Evolutionary conservation across 2,329 filamentous ascomycete species (phyloP).

Genomic region (Ceratocystis ficicola): DNA sequence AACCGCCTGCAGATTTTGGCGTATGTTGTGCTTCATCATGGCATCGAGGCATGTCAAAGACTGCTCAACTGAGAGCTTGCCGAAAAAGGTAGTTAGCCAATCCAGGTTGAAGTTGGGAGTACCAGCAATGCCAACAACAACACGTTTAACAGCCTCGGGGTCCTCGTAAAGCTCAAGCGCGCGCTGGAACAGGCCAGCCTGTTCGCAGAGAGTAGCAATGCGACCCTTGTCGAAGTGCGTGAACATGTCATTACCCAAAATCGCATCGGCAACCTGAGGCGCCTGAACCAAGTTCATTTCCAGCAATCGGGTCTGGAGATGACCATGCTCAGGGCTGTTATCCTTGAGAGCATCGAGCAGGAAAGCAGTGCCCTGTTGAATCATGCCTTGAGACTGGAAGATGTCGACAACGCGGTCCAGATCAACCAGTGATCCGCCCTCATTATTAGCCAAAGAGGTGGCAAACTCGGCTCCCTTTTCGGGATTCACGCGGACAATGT

Average conservation of each 20-base stretch:
- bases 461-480: slow-evolving; percentile 95
- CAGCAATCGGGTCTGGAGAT: slow-evolving; percentile 83
- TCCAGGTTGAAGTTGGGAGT: slow-evolving; percentile 80
- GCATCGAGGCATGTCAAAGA: slow-evolving; percentile 87
- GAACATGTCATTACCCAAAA: slow-evolving; percentile 97
- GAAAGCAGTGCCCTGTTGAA: slow-evolving; percentile 97
- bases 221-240: slow-evolving; percentile 87
- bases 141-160: slow-evolving; percentile 76
- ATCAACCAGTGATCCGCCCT: slow-evolving; percentile 76
- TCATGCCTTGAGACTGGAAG: slow-evolving; percentile 95
- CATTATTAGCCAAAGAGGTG: slow-evolving; percentile 77
- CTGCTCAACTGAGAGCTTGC: slow-evolving; percentile 87
- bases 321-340: slow-evolving; percentile 84
- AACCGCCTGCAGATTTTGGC: slow-evolving; percentile 88
- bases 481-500: slow-evolving; percentile 80
- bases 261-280: slow-evolving; percentile 93
- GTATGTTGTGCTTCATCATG: slow-evolving; percentile 94
- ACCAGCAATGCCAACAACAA: slow-evolving; percentile 67
- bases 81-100: slow-evolving; percentile 87
- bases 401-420: slow-evolving; percentile 92
- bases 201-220: slow-evolving; percentile 83
- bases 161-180: slow-evolving; percentile 94
- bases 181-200: slow-evolving; percentile 73
- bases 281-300: slow-evolving; percentile 98
- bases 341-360: slow-evolving; percentile 88